Evolutionary conservation across 306 rosid species (phyloP), one percentile per base, ranked within the genome.

Genomic region (Quercus aquifolioides): DNA sequence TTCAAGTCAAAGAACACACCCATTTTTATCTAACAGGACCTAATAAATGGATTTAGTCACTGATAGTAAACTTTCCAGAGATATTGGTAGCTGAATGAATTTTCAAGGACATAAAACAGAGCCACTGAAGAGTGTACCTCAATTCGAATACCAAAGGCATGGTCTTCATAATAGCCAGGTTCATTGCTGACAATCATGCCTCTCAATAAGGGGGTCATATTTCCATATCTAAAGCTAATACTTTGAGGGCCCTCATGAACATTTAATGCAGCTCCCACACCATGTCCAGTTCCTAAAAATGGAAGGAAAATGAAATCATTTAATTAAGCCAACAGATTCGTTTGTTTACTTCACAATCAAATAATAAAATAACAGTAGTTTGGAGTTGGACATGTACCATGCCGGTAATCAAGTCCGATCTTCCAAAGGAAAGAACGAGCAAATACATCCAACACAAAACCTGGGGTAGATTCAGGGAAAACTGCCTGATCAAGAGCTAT

Each of bases 221-320:
- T 95, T 85, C 98, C 98, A 82, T 41, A 95, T 58, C 98, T 92
- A 79, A 79, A 87, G 80, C 99, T 95, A 73, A 95, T 91, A 74
- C 99, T 87, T 85, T 92, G 99, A 81, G 98, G 98, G 7, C 99
- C 98, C 82, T 95, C 99, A 21, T 95, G 99, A 83, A 95, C 99
- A 83, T 92, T 95, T 81, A 95, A 69, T 71, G 99, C 98, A 80
- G 99, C 96, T 79, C 99, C 99, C 43, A 95, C 99, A 60, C 99
- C 98, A 65, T 93, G 98, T 79, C 97, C 99, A 76, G 98, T 95
- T 78, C 99, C 98, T 95, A 70, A 74, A 71, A 1, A 60, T 28
- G 56, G 51, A 65, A n/a, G 65, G 26, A 64, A 80, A 64, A 54
- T 56, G 71, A 75, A 74, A 81, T 33, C 19, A 67, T 10, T 67